phyloP scores from a whole-genome alignment of 1,284 basidiomycete species.

The Ustilago tritici region DNA sequence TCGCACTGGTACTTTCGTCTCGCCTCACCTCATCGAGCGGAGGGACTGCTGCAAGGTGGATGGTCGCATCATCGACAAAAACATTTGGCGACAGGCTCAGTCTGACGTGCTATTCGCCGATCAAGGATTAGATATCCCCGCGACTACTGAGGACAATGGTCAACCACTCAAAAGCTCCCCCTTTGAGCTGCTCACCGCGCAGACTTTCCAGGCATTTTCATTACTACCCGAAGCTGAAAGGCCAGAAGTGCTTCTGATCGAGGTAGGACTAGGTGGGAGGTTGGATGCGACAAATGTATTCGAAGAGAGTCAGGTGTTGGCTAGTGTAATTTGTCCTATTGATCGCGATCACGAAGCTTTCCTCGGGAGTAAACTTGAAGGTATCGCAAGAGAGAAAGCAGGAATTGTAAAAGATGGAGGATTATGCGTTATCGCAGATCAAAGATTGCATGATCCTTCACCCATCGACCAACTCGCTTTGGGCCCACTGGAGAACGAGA shows the following conservation, averaged over 20 bases:
- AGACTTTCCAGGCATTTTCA: conserved; percentile 63
- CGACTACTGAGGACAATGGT: conserved; percentile 21
- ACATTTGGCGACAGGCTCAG: conserved; percentile 74
- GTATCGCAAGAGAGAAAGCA: conserved; percentile 86
- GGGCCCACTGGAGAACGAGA: conserved; percentile 45
- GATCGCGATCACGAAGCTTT: conserved; percentile 93
- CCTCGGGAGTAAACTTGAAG: conserved; percentile 80
- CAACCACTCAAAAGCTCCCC: conserved; percentile 54
- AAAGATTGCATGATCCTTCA: conserved; percentile 31
- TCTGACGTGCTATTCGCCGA: conserved; percentile 75
- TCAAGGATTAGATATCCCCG: conserved; percentile 77
- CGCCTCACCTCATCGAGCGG: conserved; percentile 85
- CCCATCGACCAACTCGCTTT: conserved; percentile 35
- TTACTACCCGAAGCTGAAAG: conserved; percentile 63
- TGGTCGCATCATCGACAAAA: conserved; percentile 73
- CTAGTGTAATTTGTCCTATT: conserved; percentile 85
- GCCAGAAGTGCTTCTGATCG: conserved; percentile 86
- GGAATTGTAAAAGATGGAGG: conserved; percentile 80
- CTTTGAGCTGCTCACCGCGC: conserved; percentile 72
- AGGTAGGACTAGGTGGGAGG: conserved; percentile 94
- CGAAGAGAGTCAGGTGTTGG: conserved; percentile 78
- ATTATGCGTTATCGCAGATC: conserved; percentile 78
- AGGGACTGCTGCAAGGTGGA: conserved; percentile 83
- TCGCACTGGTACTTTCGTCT: conserved; percentile 87
- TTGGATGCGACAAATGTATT: conserved; percentile 91